Evolutionary conservation across 768 basidiomycete genomes (phyloP).

Genomic region (Suillus decipiens): DNA sequence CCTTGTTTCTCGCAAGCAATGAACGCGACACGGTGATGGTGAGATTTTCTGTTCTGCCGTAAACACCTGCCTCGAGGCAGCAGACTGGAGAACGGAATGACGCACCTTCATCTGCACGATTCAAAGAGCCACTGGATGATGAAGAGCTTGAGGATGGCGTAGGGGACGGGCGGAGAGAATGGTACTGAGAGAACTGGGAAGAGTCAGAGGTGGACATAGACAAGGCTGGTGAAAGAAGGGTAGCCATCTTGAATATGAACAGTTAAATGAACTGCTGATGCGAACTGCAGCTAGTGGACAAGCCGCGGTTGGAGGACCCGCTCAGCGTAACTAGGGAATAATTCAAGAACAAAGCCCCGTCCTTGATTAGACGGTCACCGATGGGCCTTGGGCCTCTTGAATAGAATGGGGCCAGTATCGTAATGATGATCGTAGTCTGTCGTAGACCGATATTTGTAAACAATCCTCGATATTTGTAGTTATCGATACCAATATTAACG

Average conservation of each 20-base stretch:
- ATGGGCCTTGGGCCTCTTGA: neutral
- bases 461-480: constrained; percentile 1
- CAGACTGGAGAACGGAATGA: constrained; percentile 10
- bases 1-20: constrained; percentile 42
- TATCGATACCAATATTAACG: neutral
- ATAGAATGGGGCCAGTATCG: neutral
- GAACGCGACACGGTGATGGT: constrained; percentile 64
- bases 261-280: neutral
- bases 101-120: constrained; percentile 66
- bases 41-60: constrained; percentile 60
- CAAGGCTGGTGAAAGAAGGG: constrained; percentile 5
- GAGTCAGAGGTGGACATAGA: constrained; percentile 24
- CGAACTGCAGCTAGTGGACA: neutral
- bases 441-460: neutral
- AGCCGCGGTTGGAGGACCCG: neutral
- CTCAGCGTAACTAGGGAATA: neutral
- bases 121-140: constrained; percentile 57
- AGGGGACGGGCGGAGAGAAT: constrained; percentile 34
- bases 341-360: neutral
- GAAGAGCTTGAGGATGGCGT: constrained; percentile 34
- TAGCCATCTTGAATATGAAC: neutral
- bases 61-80: constrained; percentile 26
- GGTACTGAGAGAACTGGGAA: constrained; percentile 35
- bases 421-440: constrained; percentile 2
- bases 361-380: neutral